Conservation (phyloP, 2,329 filamentous ascomycete genomes). For the Sporothrix euskadiensis region DNA sequence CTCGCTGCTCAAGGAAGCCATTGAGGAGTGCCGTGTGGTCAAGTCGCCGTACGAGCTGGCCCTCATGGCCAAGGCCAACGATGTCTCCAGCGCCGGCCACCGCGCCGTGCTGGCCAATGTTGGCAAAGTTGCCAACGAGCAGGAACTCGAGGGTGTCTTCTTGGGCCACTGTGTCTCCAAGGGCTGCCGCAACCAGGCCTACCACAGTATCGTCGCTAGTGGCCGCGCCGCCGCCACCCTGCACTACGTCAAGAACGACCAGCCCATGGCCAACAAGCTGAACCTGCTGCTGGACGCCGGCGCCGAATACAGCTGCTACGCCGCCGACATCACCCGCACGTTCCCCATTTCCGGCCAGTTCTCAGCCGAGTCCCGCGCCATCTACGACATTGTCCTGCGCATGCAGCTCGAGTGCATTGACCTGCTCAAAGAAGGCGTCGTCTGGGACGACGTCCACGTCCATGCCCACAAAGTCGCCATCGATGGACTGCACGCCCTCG, state of each 20-base stretch:
- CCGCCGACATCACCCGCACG: slow-evolving; percentile 74
- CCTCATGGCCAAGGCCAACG: slow-evolving; percentile 70
- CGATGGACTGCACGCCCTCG: slow-evolving; percentile 71
- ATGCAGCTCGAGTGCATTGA: slow-evolving; percentile 83
- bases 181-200: slow-evolving; percentile 80
- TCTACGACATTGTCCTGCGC: slow-evolving; percentile 79
- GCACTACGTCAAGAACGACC: slow-evolving; percentile 82
- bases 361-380: slow-evolving; percentile 66
- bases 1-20: slow-evolving; percentile 57
- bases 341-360: slow-evolving; percentile 79
- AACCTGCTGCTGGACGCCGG: slow-evolving; percentile 85
- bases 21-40: slow-evolving; percentile 67
- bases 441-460: slow-evolving; percentile 80
- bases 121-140: slow-evolving; percentile 69
- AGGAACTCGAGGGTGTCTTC: slow-evolving; percentile 80
- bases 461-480: slow-evolving; percentile 81
- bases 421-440: slow-evolving; percentile 69
- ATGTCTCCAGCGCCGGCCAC: slow-evolving; percentile 68
- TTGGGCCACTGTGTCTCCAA: slow-evolving; percentile 72
- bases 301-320: slow-evolving; percentile 72
- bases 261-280: slow-evolving; percentile 67
- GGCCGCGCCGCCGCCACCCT: slow-evolving; percentile 80
- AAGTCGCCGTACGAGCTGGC: slow-evolving; percentile 76
- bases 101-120: slow-evolving; percentile 62
- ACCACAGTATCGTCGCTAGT: slow-evolving; percentile 80